A percentile compares a stretch with the other conserved stretches of the same genome.
phyloP scores from a whole-genome alignment of 495 filamentous ascomycete species.

The Annulohypoxylon stygium region DNA sequence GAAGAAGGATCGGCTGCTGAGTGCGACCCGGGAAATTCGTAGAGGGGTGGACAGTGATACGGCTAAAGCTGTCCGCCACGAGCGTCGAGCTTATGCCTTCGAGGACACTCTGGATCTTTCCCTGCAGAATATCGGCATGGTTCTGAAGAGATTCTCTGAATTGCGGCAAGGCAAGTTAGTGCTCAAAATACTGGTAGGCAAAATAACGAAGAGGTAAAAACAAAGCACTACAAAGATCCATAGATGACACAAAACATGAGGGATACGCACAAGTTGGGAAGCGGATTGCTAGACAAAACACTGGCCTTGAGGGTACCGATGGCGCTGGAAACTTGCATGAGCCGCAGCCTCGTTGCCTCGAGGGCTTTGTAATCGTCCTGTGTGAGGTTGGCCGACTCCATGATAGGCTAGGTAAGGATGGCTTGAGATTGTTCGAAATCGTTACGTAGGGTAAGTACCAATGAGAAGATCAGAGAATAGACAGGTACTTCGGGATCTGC shows the following conservation, averaged over 20 bases:
- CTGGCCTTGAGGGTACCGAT: constrained; percentile 69
- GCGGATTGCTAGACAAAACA: constrained; percentile 51
- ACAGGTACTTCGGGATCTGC: background rate
- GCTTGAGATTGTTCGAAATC: background rate
- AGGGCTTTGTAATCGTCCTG: constrained; percentile 78
- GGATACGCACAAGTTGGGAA: constrained; percentile 54
- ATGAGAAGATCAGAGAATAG: constrained; percentile 4
- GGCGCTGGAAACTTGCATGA: constrained; percentile 75
- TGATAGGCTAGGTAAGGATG: constrained; percentile 38
- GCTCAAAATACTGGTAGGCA: background rate
- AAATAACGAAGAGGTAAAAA: background rate
- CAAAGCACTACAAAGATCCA: background rate
- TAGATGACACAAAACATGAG: background rate
- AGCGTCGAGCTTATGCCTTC: constrained; percentile 63
- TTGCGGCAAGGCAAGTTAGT: background rate
- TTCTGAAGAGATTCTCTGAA: constrained; percentile 76
- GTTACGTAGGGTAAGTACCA: background rate
- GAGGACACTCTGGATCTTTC: constrained; percentile 71
- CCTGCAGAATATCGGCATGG: constrained; percentile 73
- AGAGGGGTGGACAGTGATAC: constrained; percentile 76
- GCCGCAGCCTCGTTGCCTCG: constrained; percentile 79
- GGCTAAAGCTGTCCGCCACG: constrained; percentile 70
- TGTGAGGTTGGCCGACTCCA: constrained; percentile 63
- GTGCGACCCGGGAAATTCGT: constrained; percentile 80
- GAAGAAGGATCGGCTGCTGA: constrained; percentile 71